These are phyloP conservation scores for Arthrobotrys megalospora DNA, from an alignment of 2,329 filamentous ascomycete species.

Conservation along the genomic window DNA sequence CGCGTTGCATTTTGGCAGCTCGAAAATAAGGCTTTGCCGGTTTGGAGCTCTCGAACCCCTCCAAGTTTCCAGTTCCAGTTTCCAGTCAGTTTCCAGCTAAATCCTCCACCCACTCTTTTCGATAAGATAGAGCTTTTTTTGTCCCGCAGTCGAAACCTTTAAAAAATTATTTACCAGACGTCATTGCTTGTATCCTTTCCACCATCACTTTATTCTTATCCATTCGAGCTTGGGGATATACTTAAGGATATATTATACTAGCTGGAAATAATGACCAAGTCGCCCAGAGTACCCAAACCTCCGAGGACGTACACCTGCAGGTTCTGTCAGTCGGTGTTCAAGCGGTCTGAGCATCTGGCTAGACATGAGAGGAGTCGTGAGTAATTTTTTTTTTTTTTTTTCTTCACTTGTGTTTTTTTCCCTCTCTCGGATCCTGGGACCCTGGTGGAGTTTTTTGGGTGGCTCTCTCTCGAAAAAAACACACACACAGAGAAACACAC, in stretches of 20 bases:
- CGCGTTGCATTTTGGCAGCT: constrained; percentile 45
- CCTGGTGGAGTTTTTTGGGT: not conserved
- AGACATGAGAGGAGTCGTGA: constrained; percentile 59
- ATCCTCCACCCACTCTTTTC: constrained; percentile 24
- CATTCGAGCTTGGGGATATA: not conserved
- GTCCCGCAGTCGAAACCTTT: constrained; percentile 20
- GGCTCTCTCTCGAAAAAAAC: constrained; percentile 6
- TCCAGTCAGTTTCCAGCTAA: not conserved
- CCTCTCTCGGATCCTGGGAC: not conserved
- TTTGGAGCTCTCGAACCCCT: constrained; percentile 41
- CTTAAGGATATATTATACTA: not conserved
- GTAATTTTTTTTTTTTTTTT: constrained; percentile 11
- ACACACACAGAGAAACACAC: not conserved
- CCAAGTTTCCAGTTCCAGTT: constrained; percentile 31
- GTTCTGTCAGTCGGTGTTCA: constrained; percentile 60
- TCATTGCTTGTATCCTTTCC: constrained; percentile 11
- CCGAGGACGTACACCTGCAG: constrained; percentile 61
- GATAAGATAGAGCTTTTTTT: constrained; percentile 48
- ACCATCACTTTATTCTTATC: not conserved
- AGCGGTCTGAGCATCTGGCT: constrained; percentile 59
- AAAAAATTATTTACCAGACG: constrained; percentile 18
- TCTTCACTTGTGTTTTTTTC: constrained; percentile 3
- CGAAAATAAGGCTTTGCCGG: not conserved
- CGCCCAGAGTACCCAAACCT: constrained; percentile 56
- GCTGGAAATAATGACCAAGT: constrained; percentile 51